Evolutionary conservation across 139 green algal genomes (phyloP).

Genomic region (Chlorella ohadii): DNA sequence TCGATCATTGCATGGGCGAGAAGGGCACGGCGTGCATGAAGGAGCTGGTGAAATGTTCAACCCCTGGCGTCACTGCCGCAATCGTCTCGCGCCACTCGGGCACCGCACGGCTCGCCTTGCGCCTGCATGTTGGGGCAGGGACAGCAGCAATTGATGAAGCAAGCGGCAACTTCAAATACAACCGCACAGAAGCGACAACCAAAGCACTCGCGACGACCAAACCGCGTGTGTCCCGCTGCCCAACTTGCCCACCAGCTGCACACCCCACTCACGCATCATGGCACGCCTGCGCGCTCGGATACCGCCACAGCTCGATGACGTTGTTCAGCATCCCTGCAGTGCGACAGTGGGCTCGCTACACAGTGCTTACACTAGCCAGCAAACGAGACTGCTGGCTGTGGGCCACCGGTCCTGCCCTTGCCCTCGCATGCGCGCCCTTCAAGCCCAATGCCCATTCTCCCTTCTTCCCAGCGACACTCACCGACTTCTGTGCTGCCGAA

Average conservation of each 20-base stretch:
- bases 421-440: too few relatives aligned
- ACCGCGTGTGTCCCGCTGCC: too few relatives aligned
- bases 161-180: too few relatives aligned
- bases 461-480: neutral
- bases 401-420: neutral
- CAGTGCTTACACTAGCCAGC: too few relatives aligned
- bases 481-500: slow-evolving; percentile 72
- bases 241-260: too few relatives aligned
- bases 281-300: slow-evolving; percentile 69
- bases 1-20: slow-evolving; percentile 71
- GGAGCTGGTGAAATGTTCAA: slow-evolving; percentile 71
- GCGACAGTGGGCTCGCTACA: too few relatives aligned
- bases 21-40: slow-evolving; percentile 67
- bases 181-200: too few relatives aligned
- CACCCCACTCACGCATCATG: slow-evolving; percentile 45
- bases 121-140: neutral
- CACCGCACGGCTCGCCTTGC: slow-evolving; percentile 64
- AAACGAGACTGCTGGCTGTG: too few relatives aligned
- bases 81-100: slow-evolving; percentile 70
- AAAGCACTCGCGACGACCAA: too few relatives aligned
- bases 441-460: too few relatives aligned
- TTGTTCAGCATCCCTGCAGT: slow-evolving; percentile 56
- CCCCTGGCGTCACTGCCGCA: slow-evolving; percentile 63
- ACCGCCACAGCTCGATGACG: slow-evolving; percentile 85
- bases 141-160: too few relatives aligned